A percentile compares a stretch with the other conserved stretches of the same genome.
phyloP scores from a whole-genome alignment of 805 yeast species.

The Yamadazyma laniorum region DNA sequence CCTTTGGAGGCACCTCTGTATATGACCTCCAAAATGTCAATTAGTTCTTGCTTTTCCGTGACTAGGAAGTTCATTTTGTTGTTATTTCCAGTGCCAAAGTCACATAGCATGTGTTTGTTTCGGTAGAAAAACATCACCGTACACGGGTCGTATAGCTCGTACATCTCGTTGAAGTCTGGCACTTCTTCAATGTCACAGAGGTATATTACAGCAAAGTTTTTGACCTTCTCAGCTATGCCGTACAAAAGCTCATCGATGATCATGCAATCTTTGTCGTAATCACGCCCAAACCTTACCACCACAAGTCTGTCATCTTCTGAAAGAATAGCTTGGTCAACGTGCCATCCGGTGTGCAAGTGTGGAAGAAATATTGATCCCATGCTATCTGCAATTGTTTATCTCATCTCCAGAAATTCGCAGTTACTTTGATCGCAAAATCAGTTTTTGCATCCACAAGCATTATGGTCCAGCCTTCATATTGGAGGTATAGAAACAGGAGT shows the following conservation, averaged over 20 bases:
- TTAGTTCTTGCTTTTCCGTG: constrained; percentile 81
- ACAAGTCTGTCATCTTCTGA: constrained; percentile 88
- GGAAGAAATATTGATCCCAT: constrained; percentile 86
- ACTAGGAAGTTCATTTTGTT: constrained; percentile 82
- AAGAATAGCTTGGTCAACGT: constrained; percentile 94
- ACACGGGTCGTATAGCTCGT: constrained; percentile 86
- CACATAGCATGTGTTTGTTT: constrained; percentile 97
- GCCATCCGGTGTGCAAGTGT: constrained; percentile 86
- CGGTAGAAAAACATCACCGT: constrained; percentile 91
- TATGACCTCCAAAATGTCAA: constrained; percentile 85
- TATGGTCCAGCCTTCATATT: background rate
- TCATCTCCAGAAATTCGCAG: background rate
- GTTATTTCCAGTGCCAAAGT: constrained; percentile 96
- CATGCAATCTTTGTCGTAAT: constrained; percentile 75
- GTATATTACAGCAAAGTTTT: constrained; percentile 85
- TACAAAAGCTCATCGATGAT: constrained; percentile 84
- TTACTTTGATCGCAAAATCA: background rate
- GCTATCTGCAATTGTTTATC: no score
- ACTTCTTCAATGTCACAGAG: constrained; percentile 87
- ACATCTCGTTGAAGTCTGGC: constrained; percentile 85
- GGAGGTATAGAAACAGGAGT: background rate
- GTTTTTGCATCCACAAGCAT: constrained; percentile 11
- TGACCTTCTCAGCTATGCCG: constrained; percentile 75
- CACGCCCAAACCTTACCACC: constrained; percentile 84
- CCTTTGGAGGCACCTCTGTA: constrained; percentile 92